phyloP scores from a whole-genome alignment of 139 green algal species.

The Desmodesmus armatus region DNA sequence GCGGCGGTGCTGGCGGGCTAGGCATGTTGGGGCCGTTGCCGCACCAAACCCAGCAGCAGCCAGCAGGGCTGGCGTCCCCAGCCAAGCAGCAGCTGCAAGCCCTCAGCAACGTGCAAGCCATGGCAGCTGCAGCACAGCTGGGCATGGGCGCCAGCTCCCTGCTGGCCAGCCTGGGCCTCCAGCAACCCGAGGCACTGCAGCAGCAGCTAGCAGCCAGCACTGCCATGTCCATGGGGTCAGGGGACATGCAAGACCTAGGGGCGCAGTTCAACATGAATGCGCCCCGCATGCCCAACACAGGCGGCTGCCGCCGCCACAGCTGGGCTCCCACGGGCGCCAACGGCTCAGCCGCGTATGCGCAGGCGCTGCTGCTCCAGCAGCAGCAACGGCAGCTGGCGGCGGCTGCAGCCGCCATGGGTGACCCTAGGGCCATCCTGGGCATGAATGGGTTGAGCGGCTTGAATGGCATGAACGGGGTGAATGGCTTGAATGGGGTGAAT shows the following conservation, averaged over 20 bases:
- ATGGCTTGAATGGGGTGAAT: too few species aligned
- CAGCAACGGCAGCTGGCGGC: slow-evolving; percentile 28
- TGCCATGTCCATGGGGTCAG: too few species aligned
- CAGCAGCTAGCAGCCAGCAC: slow-evolving; percentile 1
- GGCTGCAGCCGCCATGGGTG: background rate
- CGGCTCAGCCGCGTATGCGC: background rate
- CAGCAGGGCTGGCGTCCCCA: background rate
- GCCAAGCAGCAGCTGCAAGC: background rate
- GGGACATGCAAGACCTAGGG: too few species aligned
- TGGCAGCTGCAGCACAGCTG: slow-evolving; percentile 8
- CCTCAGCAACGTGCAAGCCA: background rate
- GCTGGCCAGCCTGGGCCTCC: background rate
- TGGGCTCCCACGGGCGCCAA: slow-evolving; percentile 24
- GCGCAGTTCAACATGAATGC: too few species aligned
- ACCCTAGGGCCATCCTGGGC: background rate
- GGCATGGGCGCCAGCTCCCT: background rate
- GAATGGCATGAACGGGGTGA: too few species aligned
- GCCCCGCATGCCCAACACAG: slow-evolving; percentile 15
- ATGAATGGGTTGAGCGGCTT: too few species aligned
- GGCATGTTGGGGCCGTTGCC: too few species aligned
- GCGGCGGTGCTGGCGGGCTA: too few species aligned
- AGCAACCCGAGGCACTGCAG: background rate
- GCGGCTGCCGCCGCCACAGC: slow-evolving; percentile 28
- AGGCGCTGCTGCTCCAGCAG: slow-evolving; percentile 27
- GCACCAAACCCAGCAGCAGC: background rate